Base-by-base conservation (phyloP, 345 rosid genomes). In the Rubroshorea leprosula region DNA sequence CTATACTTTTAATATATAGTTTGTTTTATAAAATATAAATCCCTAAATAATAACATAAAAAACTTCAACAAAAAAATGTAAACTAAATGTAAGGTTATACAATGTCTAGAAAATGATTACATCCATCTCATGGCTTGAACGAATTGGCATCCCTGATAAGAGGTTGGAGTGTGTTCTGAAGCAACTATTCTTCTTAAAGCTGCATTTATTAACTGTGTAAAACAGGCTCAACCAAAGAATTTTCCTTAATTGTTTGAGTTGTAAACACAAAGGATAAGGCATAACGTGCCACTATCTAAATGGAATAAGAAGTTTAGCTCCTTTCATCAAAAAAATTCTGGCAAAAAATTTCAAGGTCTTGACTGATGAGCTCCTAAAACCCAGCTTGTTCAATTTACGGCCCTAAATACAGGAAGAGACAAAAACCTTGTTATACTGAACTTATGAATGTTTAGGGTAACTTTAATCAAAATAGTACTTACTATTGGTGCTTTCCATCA, bases 401-500 rank as follows among this genome's bases (percentile, higher is more conserved):
- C 24, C 72, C 74, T 57, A 60, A 50, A 64, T n/a, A 55, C 31
- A 43, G 25, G 0, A 15, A 60, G 22, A 27, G 41, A 24, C 15
- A 0, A 64, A 24, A 23, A 51, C 0, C 14, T 58, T 15, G 49
- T 51, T 23, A 17, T 15, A n/a, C 23, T 47, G 3, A 52, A 25
- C 39, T 26, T 21, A 22, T 7, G 4, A 5, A 63, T 2, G 38
- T n/a, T 26, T 47, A n/a, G 47, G 5, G 5, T 3, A 43, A 15
- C 47, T 43, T 43, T 43, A 43, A 43, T 43, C 47, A 11, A 1
- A 18, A 6, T 12, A 19, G 10, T 35, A 68, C 82, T 63, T 67
- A 66, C 80, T 62, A 76, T 27, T 76, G 45, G 80, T 92, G 94
- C 61, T 86, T 92, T 57, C 96, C 96, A 9, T 89, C 99, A 74